Evolutionary conservation across 768 basidiomycete species (phyloP).

Genomic region (Lentinula edodes): DNA sequence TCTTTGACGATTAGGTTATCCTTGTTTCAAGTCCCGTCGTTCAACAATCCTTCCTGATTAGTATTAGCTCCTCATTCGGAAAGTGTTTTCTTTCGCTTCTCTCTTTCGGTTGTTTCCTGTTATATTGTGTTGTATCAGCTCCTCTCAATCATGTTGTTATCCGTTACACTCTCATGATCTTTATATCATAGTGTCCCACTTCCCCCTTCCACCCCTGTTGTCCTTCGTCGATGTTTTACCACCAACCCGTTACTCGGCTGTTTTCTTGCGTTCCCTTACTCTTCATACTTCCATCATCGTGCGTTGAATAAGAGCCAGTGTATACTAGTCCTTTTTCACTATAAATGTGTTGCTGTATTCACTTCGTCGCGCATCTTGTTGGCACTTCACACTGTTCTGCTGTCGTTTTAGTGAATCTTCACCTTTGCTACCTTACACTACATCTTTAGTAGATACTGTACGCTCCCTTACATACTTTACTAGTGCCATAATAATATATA

Average conservation of each 20-base stretch:
- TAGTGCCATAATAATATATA: too few species aligned
- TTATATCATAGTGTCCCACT: background rate
- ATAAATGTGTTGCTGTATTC: too few species aligned
- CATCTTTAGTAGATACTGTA: background rate
- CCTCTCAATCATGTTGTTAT: background rate
- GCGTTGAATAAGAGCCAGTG: too few species aligned
- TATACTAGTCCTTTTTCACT: background rate
- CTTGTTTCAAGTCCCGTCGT: background rate
- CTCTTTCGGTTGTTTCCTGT: background rate
- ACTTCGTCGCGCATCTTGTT: too few species aligned
- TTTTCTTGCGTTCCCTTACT: too few species aligned
- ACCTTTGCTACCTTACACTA: background rate
- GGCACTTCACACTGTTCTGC: background rate
- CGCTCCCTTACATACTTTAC: background rate
- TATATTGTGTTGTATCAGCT: background rate
- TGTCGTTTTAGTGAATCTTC: background rate
- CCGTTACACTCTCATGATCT: background rate
- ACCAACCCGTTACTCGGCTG: too few species aligned
- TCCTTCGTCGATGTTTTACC: too few species aligned
- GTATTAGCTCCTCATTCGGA: background rate
- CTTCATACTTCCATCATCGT: too few species aligned
- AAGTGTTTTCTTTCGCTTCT: background rate
- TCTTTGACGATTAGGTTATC: background rate
- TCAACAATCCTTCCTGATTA: background rate
- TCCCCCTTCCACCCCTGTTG: too few species aligned